These are phyloP conservation scores for Selaginella tamariscina DNA, from an alignment of 75 land plant species.

Conservation along the genomic window DNA sequence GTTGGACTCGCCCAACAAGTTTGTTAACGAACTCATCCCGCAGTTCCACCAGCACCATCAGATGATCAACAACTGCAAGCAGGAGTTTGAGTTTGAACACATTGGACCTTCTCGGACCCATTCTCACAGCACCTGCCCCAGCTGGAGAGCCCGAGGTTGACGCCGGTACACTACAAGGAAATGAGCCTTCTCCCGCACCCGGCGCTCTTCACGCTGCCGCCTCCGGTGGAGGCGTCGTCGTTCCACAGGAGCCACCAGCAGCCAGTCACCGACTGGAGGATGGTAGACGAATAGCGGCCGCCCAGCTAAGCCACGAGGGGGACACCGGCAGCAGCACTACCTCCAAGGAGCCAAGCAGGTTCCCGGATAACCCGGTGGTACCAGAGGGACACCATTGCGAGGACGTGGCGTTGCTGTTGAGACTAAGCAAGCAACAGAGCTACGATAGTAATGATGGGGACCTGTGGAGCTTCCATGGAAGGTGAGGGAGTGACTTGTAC, in stretches of 20 bases:
- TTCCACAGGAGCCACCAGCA: neutral
- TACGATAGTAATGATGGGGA: neutral
- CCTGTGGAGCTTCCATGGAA: neutral
- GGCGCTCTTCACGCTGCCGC: too few relatives aligned
- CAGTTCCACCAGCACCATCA: neutral
- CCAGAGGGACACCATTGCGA: neutral
- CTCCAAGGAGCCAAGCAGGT: neutral
- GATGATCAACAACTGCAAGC: neutral
- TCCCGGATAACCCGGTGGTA: neutral
- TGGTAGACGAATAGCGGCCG: slow-evolving; percentile 6
- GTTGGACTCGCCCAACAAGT: neutral
- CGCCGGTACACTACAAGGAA: neutral
- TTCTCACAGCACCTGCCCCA: slow-evolving; percentile 1
- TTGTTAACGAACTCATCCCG: neutral
- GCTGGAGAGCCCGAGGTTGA: neutral
- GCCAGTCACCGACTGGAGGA: slow-evolving; percentile 9
- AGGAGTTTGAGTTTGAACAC: neutral
- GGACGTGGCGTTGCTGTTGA: neutral
- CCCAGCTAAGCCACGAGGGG: neutral
- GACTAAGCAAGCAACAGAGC: neutral
- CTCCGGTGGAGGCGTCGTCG: too few relatives aligned
- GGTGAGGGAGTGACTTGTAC: neutral
- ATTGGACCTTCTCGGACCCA: neutral
- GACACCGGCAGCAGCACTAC: neutral
- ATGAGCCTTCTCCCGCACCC: slow-evolving; percentile 5